Conservation (phyloP, 192 early-diverging fungal species). For the Podila verticillata region DNA sequence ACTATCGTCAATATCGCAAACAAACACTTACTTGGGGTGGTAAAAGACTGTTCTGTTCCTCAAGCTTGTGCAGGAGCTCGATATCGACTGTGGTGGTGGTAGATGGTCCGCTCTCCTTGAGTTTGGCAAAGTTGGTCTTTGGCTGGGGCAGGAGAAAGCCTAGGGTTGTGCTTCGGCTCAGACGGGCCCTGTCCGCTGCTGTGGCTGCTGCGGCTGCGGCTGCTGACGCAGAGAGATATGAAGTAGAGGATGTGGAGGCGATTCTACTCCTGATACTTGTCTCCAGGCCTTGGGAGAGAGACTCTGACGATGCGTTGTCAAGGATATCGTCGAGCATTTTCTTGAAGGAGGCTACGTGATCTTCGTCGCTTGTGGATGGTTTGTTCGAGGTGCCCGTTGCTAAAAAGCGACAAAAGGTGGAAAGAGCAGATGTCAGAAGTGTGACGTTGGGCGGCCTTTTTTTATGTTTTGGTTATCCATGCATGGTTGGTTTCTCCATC, state of each 20-base stretch:
- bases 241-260: conserved; percentile 23
- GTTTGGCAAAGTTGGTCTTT: conserved; percentile 34
- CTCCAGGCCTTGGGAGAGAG: conserved; percentile 35
- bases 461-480: background rate
- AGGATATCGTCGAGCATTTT: conserved; percentile 52
- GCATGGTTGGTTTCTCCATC: conserved; percentile 1
- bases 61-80: conserved; percentile 57
- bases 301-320: conserved; percentile 43
- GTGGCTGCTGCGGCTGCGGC: conserved; percentile 12
- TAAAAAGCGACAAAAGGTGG: too few species aligned
- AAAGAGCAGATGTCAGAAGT: too few species aligned
- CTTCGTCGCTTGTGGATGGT: conserved; percentile 27
- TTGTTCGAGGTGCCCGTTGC: background rate
- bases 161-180: conserved; percentile 35
- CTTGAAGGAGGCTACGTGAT: conserved; percentile 44
- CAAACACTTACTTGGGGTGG: conserved; percentile 59
- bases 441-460: background rate
- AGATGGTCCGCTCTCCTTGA: conserved; percentile 10
- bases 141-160: conserved; percentile 48
- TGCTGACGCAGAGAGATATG: conserved; percentile 19
- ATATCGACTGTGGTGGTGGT: conserved; percentile 25
- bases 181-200: conserved; percentile 30
- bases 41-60: conserved; percentile 65
- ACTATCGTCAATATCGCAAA: conserved; percentile 3
- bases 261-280: conserved; percentile 9